Evolutionary conservation across 805 yeast species (phyloP).

Genomic region (Saccharomycopsis vini): DNA sequence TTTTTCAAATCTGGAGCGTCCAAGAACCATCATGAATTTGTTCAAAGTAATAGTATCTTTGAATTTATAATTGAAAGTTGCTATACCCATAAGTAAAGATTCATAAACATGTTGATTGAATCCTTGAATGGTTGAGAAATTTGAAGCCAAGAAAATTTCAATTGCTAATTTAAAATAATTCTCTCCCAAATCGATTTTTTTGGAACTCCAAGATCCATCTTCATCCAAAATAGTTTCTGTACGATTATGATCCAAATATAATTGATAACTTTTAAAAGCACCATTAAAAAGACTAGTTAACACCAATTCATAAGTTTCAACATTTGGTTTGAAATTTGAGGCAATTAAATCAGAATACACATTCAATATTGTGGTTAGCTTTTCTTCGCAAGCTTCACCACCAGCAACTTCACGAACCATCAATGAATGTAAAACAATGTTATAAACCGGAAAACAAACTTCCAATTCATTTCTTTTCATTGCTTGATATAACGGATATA

Average conservation of each 20-base stretch:
- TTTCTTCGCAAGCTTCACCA: conserved; percentile 17
- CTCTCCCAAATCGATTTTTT: conserved; percentile 13
- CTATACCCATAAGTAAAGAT: conserved; percentile 12
- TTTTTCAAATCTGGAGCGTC: conserved; percentile 6
- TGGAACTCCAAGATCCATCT: conserved; percentile 4
- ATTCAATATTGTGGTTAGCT: conserved; percentile 14
- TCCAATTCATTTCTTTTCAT: conserved; percentile 13
- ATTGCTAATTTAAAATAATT: conserved; percentile 17
- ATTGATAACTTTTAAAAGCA: conserved; percentile 10
- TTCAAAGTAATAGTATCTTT: conserved; percentile 6
- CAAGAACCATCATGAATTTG: conserved; percentile 11
- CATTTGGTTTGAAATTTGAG: conserved; percentile 12
- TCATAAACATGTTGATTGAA: conserved; percentile 14
- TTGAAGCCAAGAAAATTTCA: conserved; percentile 19
- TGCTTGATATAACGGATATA: conserved; percentile 19
- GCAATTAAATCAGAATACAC: conserved; percentile 19
- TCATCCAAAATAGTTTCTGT: conserved; percentile 13
- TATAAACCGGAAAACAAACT: conserved; percentile 9
- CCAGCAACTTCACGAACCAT: conserved; percentile 9
- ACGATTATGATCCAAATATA: conserved; percentile 7
- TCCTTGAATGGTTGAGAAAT: conserved; percentile 7
- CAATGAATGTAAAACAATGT: conserved; percentile 12
- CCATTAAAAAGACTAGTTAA: conserved; percentile 14
- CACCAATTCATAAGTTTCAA: conserved; percentile 14
- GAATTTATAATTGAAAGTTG: conserved; percentile 13